Conservation (phyloP, 306 rosid species). For the Pterocarpus macrocarpus region DNA sequence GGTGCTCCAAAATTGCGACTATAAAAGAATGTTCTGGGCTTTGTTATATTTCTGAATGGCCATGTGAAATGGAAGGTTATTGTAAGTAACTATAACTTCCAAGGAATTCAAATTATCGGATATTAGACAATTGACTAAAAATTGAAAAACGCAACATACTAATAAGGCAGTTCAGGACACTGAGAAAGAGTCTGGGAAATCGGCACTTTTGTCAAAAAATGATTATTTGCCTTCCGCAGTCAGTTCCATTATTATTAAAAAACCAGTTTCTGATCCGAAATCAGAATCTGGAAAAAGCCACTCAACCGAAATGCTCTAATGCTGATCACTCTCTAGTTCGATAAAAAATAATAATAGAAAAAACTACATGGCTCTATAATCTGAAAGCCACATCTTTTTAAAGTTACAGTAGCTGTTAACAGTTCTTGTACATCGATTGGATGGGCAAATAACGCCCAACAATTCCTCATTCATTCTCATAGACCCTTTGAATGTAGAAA, state of each 20-base stretch:
- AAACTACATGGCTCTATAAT: slow-evolving; percentile 52
- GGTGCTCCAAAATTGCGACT: no score
- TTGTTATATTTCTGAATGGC: neutral
- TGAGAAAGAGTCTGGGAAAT: neutral
- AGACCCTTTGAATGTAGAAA: slow-evolving; percentile 67
- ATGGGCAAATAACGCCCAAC: slow-evolving; percentile 70
- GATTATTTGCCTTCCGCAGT: slow-evolving; percentile 42
- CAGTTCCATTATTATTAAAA: slow-evolving; percentile 8
- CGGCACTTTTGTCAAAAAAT: neutral
- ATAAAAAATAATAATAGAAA: slow-evolving; percentile 12
- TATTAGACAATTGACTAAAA: no score
- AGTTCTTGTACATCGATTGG: slow-evolving; percentile 84
- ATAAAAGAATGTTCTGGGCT: neutral
- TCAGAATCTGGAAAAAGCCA: slow-evolving; percentile 23
- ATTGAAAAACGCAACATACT: neutral
- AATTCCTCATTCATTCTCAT: slow-evolving; percentile 73
- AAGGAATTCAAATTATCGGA: neutral
- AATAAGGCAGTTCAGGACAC: neutral
- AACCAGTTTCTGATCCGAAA: neutral
- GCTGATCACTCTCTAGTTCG: slow-evolving; percentile 40
- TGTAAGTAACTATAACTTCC: neutral
- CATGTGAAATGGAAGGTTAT: neutral
- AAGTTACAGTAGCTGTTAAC: slow-evolving; percentile 69
- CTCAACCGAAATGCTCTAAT: slow-evolving; percentile 44
- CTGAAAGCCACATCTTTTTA: slow-evolving; percentile 60